Base-by-base conservation (phyloP, 1,139 yeast genomes). In the Yamadazyma oceani region DNA sequence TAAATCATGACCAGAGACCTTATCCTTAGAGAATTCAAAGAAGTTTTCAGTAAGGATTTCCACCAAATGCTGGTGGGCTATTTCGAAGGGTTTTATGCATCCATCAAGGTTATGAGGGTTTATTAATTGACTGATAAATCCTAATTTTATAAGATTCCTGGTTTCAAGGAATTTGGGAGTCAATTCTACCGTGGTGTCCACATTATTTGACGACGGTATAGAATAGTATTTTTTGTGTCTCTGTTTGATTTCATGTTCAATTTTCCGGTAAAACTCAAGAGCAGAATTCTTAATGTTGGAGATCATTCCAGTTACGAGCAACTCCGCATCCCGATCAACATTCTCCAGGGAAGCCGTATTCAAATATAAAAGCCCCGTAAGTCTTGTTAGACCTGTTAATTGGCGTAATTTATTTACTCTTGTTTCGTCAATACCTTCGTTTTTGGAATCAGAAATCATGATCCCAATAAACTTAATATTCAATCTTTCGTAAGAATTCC, bases 161-260 rank as follows among this genome's bases (percentile, higher is more conserved):
- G 71, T 60, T 39, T 68, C 76, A 13, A 70, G 53, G 33, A 66
- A 65, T 39, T 55, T 56, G 1, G 76, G 76, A 0, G 69, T 54
- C 17, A 71, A 44, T 34, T 56, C 60, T 3, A 70, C 50, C 4
- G 51, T 48, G 0, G 74, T 66, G 26, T 61, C 62, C 3, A 60
- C 44, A 17, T 42, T 44, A 9, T 42, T 38, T 2, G 59, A 46
- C 3, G 62, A 46, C 1, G 75, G 73, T 24, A 57, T 53, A 1
- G 67, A 46, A 46, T 71, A 70, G 46, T 66, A 69, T 43, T 71
- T 70, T 32, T 58, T 60, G 42, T 54, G 48, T 10, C 76, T 49
- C 38, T 64, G 70, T 37, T 59, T 64, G 22, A 71, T 59, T 28
- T 54, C 59, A 31, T 49, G 34, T 36, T 65, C 72, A 7, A 67